A percentile compares a stretch with the other conserved stretches of the same genome.
Evolutionary conservation across 352 stramenopile genomes (phyloP).

Genomic region (Phytophthora agathidicida): DNA sequence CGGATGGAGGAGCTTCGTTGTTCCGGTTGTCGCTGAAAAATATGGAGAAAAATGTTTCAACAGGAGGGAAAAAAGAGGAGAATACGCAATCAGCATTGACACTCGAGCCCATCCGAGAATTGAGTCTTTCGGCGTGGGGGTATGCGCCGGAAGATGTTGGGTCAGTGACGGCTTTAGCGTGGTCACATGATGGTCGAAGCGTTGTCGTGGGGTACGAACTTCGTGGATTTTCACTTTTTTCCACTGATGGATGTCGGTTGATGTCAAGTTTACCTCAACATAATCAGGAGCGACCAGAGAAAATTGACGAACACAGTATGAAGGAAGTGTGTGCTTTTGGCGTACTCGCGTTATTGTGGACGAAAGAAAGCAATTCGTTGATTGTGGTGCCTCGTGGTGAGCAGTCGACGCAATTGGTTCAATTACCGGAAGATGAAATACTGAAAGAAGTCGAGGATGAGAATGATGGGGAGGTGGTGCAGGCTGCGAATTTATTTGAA

Average conservation of each 20-base stretch:
- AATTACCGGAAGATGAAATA: constrained; percentile 27
- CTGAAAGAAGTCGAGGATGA: constrained; percentile 20
- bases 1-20: constrained; percentile 71
- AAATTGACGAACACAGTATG: constrained; percentile 15
- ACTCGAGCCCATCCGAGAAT: constrained; percentile 64
- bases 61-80: neutral
- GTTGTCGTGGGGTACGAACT: constrained; percentile 72
- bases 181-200: constrained; percentile 63
- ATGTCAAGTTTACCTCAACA: constrained; percentile 87
- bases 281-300: constrained; percentile 54
- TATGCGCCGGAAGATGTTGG: constrained; percentile 64
- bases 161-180: constrained; percentile 66
- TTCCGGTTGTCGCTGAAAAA: constrained; percentile 56
- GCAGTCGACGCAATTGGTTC: constrained; percentile 40
- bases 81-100: constrained; percentile 26
- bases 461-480: constrained; percentile 7
- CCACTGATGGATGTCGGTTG: constrained; percentile 75
- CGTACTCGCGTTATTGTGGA: constrained; percentile 68
- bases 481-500: constrained; percentile 45
- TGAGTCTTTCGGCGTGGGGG: constrained; percentile 70
- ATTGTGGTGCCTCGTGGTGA: constrained; percentile 65
- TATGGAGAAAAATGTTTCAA: neutral
- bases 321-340: constrained; percentile 74
- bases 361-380: constrained; percentile 60
- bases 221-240: constrained; percentile 83